phyloP scores from a whole-genome alignment of 1,139 yeast genomes.

The Kluyveromyces sp. region DNA sequence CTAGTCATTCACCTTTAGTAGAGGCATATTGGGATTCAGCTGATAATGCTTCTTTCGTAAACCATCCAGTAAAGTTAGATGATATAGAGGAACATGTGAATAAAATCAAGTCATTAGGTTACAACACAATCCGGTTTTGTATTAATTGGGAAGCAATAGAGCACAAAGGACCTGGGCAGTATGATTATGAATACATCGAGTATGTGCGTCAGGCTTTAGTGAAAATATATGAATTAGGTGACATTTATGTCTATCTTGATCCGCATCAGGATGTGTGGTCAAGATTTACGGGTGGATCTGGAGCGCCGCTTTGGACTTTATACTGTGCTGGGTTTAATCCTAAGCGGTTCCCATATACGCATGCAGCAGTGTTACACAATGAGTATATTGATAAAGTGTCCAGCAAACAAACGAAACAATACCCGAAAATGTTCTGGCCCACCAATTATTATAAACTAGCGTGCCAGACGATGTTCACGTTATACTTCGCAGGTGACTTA shows the following conservation, averaged over 20 bases:
- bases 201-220: slow-evolving; percentile 58
- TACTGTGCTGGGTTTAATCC: slow-evolving; percentile 92
- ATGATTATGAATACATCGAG: slow-evolving; percentile 70
- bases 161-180: slow-evolving; percentile 77
- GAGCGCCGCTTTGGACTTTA: slow-evolving; percentile 94
- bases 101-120: slow-evolving; percentile 75
- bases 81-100: slow-evolving; percentile 64
- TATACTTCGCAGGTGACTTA: slow-evolving; percentile 70
- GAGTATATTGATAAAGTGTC: slow-evolving; percentile 33
- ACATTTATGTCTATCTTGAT: slow-evolving; percentile 74
- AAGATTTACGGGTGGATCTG: slow-evolving; percentile 84
- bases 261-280: slow-evolving; percentile 97
- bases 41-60: slow-evolving; percentile 68
- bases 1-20: slow-evolving; percentile 45
- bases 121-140: slow-evolving; percentile 66
- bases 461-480: slow-evolving; percentile 72
- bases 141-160: slow-evolving; percentile 92
- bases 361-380: slow-evolving; percentile 73
- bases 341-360: slow-evolving; percentile 50
- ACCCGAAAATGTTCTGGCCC: slow-evolving; percentile 90
- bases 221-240: slow-evolving; percentile 55
- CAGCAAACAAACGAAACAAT: slow-evolving; percentile 25
- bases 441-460: slow-evolving; percentile 78
- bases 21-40: slow-evolving; percentile 55
- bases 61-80: slow-evolving; percentile 68